phyloP scores from a whole-genome alignment of 2,329 filamentous ascomycete genomes.

The Acephala macrosclerotiorum region DNA sequence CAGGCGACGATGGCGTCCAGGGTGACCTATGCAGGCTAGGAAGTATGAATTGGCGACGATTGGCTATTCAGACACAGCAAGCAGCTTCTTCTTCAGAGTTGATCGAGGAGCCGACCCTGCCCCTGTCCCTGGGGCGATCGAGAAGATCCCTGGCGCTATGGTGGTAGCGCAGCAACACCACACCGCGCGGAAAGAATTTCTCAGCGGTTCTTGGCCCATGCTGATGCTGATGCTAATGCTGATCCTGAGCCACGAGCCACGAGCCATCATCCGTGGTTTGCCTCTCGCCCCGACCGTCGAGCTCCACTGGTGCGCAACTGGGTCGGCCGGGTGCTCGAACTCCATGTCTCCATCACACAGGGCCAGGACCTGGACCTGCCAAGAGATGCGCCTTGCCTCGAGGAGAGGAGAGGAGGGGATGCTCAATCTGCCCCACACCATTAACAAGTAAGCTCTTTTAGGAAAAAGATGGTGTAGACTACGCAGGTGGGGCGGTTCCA shows the following conservation, averaged over 20 bases:
- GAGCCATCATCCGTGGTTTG: too few relatives aligned
- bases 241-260: not conserved
- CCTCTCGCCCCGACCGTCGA: too few relatives aligned
- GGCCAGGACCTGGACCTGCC: not conserved
- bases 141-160: slow-evolving; percentile 5
- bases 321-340: too few relatives aligned
- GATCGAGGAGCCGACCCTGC: not conserved
- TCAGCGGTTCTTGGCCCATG: not conserved
- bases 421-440: not conserved
- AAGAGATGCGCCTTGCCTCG: not conserved
- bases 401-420: not conserved
- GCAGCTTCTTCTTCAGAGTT: not conserved
- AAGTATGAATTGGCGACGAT: slow-evolving; percentile 1
- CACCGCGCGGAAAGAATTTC: not conserved
- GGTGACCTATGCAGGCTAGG: not conserved
- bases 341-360: too few relatives aligned
- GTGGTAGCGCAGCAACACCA: too few relatives aligned
- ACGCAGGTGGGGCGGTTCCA: not conserved
- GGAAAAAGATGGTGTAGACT: not conserved
- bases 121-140: slow-evolving; percentile 1
- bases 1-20: slow-evolving; percentile 1
- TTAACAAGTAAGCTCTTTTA: not conserved
- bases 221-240: too few relatives aligned
- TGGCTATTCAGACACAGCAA: not conserved
- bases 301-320: too few relatives aligned